Evolutionary conservation across 257 asterid genomes (phyloP).

Genomic region (Primulina tabacum): DNA sequence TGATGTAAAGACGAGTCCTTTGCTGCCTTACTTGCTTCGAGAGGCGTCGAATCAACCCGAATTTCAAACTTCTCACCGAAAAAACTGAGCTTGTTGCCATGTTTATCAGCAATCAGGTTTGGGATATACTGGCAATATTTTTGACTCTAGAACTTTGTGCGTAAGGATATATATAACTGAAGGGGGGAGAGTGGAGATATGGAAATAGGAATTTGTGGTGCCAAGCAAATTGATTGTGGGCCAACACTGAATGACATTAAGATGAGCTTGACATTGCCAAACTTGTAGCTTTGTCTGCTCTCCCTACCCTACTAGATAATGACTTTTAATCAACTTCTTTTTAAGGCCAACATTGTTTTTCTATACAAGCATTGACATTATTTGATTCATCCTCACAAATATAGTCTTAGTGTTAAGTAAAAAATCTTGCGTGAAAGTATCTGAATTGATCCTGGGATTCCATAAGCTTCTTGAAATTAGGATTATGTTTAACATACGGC

Average conservation of each 20-base stretch:
- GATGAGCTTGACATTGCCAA: constrained; percentile 29
- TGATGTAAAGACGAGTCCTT: constrained; percentile 72
- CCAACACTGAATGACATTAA: constrained; percentile 23
- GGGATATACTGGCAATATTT: constrained; percentile 4
- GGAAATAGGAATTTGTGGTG: constrained; percentile 48
- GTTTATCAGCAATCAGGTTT: neutral
- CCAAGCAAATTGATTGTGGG: constrained; percentile 24
- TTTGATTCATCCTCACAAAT: constrained; percentile 11
- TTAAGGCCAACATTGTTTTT: constrained; percentile 43
- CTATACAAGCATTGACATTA: constrained; percentile 24
- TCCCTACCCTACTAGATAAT: constrained; percentile 45
- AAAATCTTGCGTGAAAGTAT: no score
- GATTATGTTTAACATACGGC: no score
- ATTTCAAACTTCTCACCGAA: constrained; percentile 42
- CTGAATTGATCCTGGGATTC: no score
- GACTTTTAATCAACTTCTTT: constrained; percentile 46
- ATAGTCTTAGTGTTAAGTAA: neutral
- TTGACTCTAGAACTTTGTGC: neutral
- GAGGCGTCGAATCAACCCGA: constrained; percentile 46
- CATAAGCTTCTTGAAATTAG: no score
- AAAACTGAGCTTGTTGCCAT: constrained; percentile 44
- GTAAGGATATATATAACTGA: constrained; percentile 18
- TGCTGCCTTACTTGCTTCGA: constrained; percentile 72
- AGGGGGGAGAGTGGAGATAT: constrained; percentile 23
- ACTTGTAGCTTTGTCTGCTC: constrained; percentile 44